A percentile compares a stretch with the other conserved stretches of the same genome.
Evolutionary conservation across 768 basidiomycete species (phyloP).

Genomic region (Boletus pseudopeckii): DNA sequence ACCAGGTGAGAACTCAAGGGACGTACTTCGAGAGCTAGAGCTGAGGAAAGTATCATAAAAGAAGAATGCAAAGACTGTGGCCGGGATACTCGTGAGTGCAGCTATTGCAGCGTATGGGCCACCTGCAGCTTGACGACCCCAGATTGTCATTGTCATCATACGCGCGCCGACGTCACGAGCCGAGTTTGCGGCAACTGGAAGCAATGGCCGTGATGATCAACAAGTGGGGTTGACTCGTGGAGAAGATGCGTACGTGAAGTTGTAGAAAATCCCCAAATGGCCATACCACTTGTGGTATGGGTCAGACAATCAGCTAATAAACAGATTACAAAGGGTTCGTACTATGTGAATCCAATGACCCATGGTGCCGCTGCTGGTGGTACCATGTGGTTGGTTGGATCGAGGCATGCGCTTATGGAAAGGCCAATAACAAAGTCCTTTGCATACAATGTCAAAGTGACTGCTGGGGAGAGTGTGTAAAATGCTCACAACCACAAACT

Average conservation of each 20-base stretch:
- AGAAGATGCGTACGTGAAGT: conserved; percentile 38
- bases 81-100: conserved; percentile 64
- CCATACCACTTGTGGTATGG: conserved; percentile 40
- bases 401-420: conserved; percentile 21
- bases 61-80: conserved; percentile 50
- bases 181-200: conserved; percentile 56
- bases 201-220: not conserved
- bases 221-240: not conserved
- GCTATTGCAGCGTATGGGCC: conserved; percentile 58
- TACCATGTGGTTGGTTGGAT: conserved; percentile 57
- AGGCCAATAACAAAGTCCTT: conserved; percentile 23
- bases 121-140: conserved; percentile 51
- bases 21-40: conserved; percentile 58
- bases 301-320: not conserved
- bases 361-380: conserved; percentile 52
- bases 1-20: not conserved
- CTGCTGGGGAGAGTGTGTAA: not conserved
- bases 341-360: conserved; percentile 60
- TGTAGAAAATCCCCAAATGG: conserved; percentile 60
- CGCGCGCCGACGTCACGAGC: conserved; percentile 69
- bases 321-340: conserved; percentile 21
- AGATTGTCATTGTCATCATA: conserved; percentile 58
- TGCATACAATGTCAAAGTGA: not conserved
- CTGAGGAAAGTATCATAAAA: conserved; percentile 56
- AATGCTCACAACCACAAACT: conserved; percentile 35